phyloP scores from a whole-genome alignment of 192 early-diverging fungal genomes.

The Umbelopsis isabellina region DNA sequence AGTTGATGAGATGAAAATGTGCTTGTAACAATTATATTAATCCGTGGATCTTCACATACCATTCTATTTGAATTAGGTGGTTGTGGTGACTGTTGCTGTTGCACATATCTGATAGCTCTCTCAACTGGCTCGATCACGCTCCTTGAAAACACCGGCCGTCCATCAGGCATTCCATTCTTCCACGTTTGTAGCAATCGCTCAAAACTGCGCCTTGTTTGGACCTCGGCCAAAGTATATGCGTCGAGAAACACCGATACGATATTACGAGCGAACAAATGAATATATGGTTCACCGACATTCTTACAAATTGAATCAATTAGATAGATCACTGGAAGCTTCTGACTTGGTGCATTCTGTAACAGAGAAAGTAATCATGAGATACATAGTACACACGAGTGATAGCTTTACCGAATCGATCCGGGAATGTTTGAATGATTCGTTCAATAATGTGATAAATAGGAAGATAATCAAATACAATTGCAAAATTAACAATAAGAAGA shows the following conservation, averaged over 20 bases:
- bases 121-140: slow-evolving; percentile 58
- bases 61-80: not conserved
- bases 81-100: slow-evolving; percentile 30
- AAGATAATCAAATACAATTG: not conserved
- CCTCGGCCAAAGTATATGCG: slow-evolving; percentile 74
- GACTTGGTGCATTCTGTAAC: slow-evolving; percentile 65
- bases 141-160: slow-evolving; percentile 62
- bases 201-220: slow-evolving; percentile 68
- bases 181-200: slow-evolving; percentile 82
- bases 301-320: slow-evolving; percentile 96
- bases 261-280: slow-evolving; percentile 69
- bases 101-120: slow-evolving; percentile 43
- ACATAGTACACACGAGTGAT: not conserved
- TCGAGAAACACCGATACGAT: slow-evolving; percentile 76
- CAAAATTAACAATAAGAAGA: not conserved
- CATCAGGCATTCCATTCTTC: slow-evolving; percentile 66
- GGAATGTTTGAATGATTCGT: not conserved
- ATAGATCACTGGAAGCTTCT: slow-evolving; percentile 90
- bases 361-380: slow-evolving; percentile 14
- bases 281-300: slow-evolving; percentile 84
- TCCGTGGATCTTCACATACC: not conserved
- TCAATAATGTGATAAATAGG: not conserved
- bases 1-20: not conserved
- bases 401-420: slow-evolving; percentile 4
- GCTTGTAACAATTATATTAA: not conserved